A percentile compares a stretch with the other conserved stretches of the same genome.
phyloP scores from a whole-genome alignment of 2,329 filamentous ascomycete species.

The Madurella mycetomatis region DNA sequence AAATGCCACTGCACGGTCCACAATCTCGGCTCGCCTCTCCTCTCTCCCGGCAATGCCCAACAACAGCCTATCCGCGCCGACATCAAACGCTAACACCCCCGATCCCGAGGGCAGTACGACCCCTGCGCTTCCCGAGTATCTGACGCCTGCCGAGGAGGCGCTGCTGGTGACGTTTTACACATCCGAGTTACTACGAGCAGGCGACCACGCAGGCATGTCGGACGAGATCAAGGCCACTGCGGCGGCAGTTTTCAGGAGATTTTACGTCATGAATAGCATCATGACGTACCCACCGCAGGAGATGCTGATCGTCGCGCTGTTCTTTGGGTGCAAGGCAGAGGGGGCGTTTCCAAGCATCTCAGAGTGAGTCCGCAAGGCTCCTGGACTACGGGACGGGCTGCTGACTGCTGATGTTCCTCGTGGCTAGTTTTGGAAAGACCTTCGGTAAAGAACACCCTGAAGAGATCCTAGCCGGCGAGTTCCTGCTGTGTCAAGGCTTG shows the following conservation, averaged over 20 bases:
- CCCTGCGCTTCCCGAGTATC: conserved; percentile 62
- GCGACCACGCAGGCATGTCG: conserved; percentile 48
- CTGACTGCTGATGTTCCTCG: not conserved
- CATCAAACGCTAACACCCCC: conserved; percentile 32
- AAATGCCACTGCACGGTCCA: conserved; percentile 65
- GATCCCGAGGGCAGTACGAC: conserved; percentile 33
- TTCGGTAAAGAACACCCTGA: conserved; percentile 70
- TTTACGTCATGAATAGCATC: conserved; percentile 91
- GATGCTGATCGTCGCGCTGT: conserved; percentile 84
- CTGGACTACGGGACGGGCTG: not conserved
- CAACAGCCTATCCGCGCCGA: conserved; percentile 24
- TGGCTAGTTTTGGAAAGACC: conserved; percentile 59
- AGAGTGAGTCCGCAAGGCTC: conserved; percentile 29
- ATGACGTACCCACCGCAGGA: conserved; percentile 94
- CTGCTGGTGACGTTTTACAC: conserved; percentile 76
- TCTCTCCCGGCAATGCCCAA: conserved; percentile 42
- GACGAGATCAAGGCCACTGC: conserved; percentile 65
- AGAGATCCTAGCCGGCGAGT: conserved; percentile 85
- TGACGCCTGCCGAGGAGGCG: conserved; percentile 79
- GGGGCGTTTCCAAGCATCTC: conserved; percentile 65
- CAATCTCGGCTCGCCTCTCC: conserved; percentile 55
- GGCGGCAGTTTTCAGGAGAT: conserved; percentile 84
- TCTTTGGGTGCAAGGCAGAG: conserved; percentile 91
- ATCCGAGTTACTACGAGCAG: conserved; percentile 53
- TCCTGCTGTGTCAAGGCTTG: conserved; percentile 84